Base-by-base conservation (phyloP, 306 rosid species). In the Trifolium repens region DNA sequence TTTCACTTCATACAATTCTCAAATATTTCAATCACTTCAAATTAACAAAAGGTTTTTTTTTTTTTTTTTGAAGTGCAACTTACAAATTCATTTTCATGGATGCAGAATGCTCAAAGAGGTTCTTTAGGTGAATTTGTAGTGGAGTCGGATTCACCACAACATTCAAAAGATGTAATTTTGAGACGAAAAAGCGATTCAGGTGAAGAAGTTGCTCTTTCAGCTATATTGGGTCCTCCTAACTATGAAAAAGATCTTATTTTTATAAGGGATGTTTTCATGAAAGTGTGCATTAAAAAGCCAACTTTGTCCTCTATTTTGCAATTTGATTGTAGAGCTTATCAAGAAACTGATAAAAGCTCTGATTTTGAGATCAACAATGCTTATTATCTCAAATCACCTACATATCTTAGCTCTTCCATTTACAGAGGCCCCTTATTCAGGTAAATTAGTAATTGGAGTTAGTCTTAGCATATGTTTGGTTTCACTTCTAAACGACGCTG, bases 121-220 rank as follows among this genome's bases (percentile, higher is more conserved):
- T 81, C 87, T 13, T 64, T 79, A 76, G 91, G 94, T 19, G 88
- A 85, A 63, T 91, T 90, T 71, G 55, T 34, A n/a, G 82, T 90
- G 74, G 97, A 88, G 15, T 79, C 83, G 44, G 93, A 90, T 79
- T 86, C 82, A 2, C 81, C 76, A 44, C 66, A 30, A 44, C 66
- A 30, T 69, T 75, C 94, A 37, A 85, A 85, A 71, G 96, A 91
- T 82, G 90, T 91, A 63, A 59, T 91, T 81, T 85, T 94, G 74
- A 74, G 90, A 49, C 76, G 87, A 53, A 88, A 88, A 78, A 72
- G 64, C 7, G 83, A 84, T 71, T 81, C 87, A 0, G 96, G 96
- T 5, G 97, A 90, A 76, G 97, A 86, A 82, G 75, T 94, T 72
- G 91, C 88, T 2, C 54, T 94, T 43, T 94, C 98, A 7, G 97